These are phyloP conservation scores for Talaromyces atroroseus DNA, from an alignment of 2,329 filamentous ascomycete species.

Conservation along the genomic window DNA sequence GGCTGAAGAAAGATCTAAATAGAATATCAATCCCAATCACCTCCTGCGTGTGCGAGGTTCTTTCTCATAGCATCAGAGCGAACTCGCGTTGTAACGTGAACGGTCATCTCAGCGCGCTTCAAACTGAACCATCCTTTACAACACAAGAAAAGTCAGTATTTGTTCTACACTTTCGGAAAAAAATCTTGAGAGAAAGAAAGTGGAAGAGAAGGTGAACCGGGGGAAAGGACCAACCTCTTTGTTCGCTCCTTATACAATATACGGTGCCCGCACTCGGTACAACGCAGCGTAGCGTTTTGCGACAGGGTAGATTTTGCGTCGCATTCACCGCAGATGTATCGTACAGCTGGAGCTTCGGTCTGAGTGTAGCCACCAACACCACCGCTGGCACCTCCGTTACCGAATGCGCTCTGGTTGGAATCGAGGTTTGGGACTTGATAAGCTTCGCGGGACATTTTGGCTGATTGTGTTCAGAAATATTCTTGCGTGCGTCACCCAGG, in stretches of 20 bases:
- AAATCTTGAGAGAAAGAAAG: neutral
- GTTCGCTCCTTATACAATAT: slow-evolving; percentile 97
- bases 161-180: neutral
- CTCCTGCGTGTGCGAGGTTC: neutral
- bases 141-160: slow-evolving; percentile 9
- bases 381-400: slow-evolving; percentile 38
- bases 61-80: neutral
- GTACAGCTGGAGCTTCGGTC: slow-evolving; percentile 52
- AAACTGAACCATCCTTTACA: slow-evolving; percentile 88
- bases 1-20: neutral
- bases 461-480: neutral
- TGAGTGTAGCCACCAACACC: slow-evolving; percentile 24
- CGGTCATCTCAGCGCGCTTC: slow-evolving; percentile 66
- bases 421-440: slow-evolving; percentile 65
- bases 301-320: slow-evolving; percentile 69
- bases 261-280: slow-evolving; percentile 88
- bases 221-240: slow-evolving; percentile 65
- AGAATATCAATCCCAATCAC: neutral
- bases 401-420: slow-evolving; percentile 32
- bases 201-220: slow-evolving; percentile 12
- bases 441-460: slow-evolving; percentile 64
- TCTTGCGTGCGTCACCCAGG: neutral
- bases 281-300: slow-evolving; percentile 74
- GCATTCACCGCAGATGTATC: slow-evolving; percentile 79
- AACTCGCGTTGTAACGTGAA: slow-evolving; percentile 1